Percentiles rank a stretch among this genome's conserved stretches.
These are phyloP conservation scores for Phoma herbarum DNA, from an alignment of 2,329 filamentous ascomycete species.

Conservation along the genomic window DNA sequence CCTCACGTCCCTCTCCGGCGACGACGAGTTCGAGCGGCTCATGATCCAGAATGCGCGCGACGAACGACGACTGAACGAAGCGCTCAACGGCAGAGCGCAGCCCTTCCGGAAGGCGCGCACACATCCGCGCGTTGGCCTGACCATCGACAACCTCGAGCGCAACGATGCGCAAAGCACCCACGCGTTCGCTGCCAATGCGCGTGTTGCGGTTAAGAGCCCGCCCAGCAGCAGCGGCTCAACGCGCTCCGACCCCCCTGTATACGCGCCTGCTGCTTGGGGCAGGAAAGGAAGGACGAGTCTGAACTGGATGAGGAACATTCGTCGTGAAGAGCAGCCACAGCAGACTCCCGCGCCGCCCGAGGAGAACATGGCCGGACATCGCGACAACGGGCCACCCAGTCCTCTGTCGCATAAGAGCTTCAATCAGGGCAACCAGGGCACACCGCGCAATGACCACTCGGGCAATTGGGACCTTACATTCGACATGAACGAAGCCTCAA, in stretches of 20 bases:
- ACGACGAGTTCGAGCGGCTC: conserved; percentile 56
- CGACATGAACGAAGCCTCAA: conserved; percentile 56
- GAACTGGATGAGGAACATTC: conserved; percentile 56
- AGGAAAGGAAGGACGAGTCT: conserved; percentile 53
- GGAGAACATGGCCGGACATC: conserved; percentile 25
- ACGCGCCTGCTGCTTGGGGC: conserved; percentile 59
- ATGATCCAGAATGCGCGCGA: conserved; percentile 58
- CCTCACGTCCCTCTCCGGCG: conserved; percentile 53
- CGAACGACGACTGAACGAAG: conserved; percentile 51
- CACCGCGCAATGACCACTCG: conserved; percentile 32
- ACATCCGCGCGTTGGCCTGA: conserved; percentile 52
- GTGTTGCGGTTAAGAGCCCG: conserved; percentile 37
- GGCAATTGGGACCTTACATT: conserved; percentile 51
- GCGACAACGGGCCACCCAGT: conserved; percentile 42
- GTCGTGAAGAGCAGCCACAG: conserved; percentile 33
- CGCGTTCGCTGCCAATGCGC: conserved; percentile 21
- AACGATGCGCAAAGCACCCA: conserved; percentile 36
- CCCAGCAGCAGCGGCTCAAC: conserved; percentile 49
- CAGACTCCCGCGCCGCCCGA: conserved; percentile 18
- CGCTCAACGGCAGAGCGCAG: conserved; percentile 43
- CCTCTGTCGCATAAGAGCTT: conserved; percentile 52
- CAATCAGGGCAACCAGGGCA: conserved; percentile 27
- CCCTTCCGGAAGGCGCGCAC: conserved; percentile 56
- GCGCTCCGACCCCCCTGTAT: conserved; percentile 55
- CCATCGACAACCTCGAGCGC: conserved; percentile 55